Conservation (phyloP, 805 yeast species). For the Monosporozyma solicola region DNA sequence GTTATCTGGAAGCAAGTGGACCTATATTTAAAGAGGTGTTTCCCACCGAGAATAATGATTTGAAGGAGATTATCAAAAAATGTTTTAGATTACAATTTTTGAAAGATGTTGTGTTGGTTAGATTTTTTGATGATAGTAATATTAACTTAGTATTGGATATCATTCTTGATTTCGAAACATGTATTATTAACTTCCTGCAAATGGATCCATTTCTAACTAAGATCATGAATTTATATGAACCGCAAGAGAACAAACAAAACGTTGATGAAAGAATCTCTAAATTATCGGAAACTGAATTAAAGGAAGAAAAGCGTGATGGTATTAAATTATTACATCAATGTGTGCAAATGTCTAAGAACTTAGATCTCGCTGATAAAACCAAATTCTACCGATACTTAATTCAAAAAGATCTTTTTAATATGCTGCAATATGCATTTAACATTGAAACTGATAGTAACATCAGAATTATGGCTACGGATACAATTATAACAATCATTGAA, state of each 20-base stretch:
- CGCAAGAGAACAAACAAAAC: not conserved
- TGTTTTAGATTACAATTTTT: constrained; percentile 74
- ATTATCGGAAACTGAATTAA: constrained; percentile 6
- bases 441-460: constrained; percentile 35
- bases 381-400: constrained; percentile 58
- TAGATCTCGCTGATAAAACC: constrained; percentile 55
- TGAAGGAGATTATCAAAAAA: constrained; percentile 51
- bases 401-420: constrained; percentile 56
- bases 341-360: constrained; percentile 59
- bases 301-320: constrained; percentile 50
- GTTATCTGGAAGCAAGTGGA: constrained; percentile 45
- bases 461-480: constrained; percentile 68
- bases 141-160: constrained; percentile 49
- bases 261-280: not conserved
- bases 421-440: constrained; percentile 63
- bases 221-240: constrained; percentile 50
- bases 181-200: constrained; percentile 28
- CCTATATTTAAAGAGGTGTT: constrained; percentile 57
- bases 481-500: constrained; percentile 71
- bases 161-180: constrained; percentile 25
- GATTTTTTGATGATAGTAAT: constrained; percentile 74
- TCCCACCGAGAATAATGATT: constrained; percentile 45
- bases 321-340: constrained; percentile 74
- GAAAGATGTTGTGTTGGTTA: constrained; percentile 77
- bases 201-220: constrained; percentile 40